Conservation (phyloP, 163 green algal species). For the Scenedesmus sp. region DNA sequence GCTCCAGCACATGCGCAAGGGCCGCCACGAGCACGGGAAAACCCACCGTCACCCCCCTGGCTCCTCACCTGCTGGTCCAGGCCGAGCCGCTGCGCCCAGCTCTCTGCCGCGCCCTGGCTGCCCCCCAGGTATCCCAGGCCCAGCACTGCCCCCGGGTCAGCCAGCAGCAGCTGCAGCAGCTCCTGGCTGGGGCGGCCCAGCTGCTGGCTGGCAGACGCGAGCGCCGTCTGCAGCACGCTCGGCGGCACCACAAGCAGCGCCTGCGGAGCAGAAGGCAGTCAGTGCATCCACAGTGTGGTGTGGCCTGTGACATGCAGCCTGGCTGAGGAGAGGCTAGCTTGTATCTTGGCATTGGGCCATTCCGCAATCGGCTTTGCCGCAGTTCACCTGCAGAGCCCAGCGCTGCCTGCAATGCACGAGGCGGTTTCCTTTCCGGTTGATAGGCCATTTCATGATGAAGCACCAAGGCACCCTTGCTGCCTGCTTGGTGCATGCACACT, state of each 20-base stretch:
- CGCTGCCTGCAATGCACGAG: no score
- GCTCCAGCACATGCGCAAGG: not conserved
- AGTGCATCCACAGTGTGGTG: no score
- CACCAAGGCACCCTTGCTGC: no score
- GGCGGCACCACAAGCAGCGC: conserved; percentile 44
- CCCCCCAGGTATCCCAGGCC: conserved; percentile 44
- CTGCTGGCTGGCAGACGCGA: conserved; percentile 40
- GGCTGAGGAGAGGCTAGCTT: no score
- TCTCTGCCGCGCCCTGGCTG: conserved; percentile 14
- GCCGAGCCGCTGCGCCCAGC: conserved; percentile 55
- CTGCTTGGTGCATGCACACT: no score
- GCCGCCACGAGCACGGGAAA: not conserved
- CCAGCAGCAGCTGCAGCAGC: conserved; percentile 50
- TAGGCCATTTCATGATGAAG: no score
- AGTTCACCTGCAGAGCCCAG: no score
- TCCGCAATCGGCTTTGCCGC: no score
- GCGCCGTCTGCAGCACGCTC: conserved; percentile 9
- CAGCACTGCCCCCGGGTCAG: conserved; percentile 54
- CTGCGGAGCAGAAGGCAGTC: not conserved
- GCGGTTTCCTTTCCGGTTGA: no score
- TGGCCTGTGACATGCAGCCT: not conserved
- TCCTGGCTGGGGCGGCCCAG: conserved; percentile 7
- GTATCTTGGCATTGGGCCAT: no score
- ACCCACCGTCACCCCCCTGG: no score
- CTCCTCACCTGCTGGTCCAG: conserved; percentile 52